These are phyloP conservation scores for Yamadazyma atmosphaerica DNA, from an alignment of 1,139 yeast species.

Conservation along the genomic window DNA sequence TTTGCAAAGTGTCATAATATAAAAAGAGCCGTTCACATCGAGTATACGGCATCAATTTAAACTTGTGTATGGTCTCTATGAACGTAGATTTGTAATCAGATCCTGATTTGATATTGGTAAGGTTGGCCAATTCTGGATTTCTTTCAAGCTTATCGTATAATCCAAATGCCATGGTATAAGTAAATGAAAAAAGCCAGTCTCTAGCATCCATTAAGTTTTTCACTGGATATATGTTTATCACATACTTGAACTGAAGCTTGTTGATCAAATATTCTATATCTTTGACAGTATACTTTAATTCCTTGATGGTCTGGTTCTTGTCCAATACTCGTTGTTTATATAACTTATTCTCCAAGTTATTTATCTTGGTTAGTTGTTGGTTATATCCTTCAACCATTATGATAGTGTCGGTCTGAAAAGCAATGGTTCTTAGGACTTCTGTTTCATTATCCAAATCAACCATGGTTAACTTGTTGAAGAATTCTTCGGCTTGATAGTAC, in stretches of 20 bases:
- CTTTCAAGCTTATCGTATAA: conserved; percentile 58
- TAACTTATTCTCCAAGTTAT: conserved; percentile 43
- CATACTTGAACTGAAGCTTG: conserved; percentile 29
- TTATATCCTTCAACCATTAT: conserved; percentile 53
- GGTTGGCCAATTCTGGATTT: conserved; percentile 52
- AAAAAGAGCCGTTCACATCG: conserved; percentile 36
- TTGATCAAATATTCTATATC: conserved; percentile 35
- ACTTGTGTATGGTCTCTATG: conserved; percentile 51
- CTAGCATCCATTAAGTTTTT: conserved; percentile 48
- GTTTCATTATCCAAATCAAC: conserved; percentile 4
- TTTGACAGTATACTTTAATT: conserved; percentile 30
- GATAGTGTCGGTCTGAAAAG: conserved; percentile 24
- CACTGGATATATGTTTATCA: conserved; percentile 49
- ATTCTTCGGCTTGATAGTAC: conserved; percentile 46
- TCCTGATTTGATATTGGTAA: conserved; percentile 58
- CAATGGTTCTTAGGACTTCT: background rate
- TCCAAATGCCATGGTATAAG: conserved; percentile 54
- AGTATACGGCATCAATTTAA: conserved; percentile 55
- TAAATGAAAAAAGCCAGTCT: conserved; percentile 55
- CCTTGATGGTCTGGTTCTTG: conserved; percentile 13
- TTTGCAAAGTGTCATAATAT: conserved; percentile 38
- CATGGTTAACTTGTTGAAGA: conserved; percentile 35
- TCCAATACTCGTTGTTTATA: conserved; percentile 43
- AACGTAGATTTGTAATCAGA: conserved; percentile 45
- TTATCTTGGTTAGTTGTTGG: conserved; percentile 42